Conservation (phyloP, 768 basidiomycete species). For the Rhizopogon vulgaris region DNA sequence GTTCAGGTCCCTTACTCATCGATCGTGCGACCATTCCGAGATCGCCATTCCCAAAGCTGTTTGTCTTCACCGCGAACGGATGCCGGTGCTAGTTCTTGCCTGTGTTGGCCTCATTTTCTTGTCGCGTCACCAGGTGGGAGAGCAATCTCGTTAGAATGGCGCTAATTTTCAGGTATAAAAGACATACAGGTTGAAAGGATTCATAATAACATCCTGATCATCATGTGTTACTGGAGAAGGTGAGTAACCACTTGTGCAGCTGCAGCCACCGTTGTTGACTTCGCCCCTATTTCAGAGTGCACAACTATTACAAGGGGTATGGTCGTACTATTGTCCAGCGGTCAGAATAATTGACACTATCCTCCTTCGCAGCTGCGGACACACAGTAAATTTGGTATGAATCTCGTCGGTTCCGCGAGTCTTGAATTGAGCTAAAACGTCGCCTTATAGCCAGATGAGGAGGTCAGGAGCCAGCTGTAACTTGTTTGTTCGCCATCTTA, state of each 20-base stretch:
- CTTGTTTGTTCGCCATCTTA: not conserved
- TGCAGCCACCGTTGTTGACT: constrained; percentile 14
- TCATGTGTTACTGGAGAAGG: constrained; percentile 60
- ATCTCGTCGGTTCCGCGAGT: constrained; percentile 4
- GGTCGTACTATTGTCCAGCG: constrained; percentile 9
- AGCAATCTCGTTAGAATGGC: constrained; percentile 7
- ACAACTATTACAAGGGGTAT: constrained; percentile 48
- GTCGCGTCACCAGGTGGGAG: constrained; percentile 26
- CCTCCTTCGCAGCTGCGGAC: constrained; percentile 41
- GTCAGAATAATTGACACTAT: constrained; percentile 1
- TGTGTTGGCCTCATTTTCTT: constrained; percentile 14
- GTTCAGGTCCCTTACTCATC: constrained; percentile 13
- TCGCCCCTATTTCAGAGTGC: constrained; percentile 35
- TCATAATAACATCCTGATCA: constrained; percentile 4
- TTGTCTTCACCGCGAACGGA: constrained; percentile 15
- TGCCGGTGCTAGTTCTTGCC: constrained; percentile 24
- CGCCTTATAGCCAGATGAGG: constrained; percentile 47
- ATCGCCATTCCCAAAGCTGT: constrained; percentile 18
- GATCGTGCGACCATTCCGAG: constrained; percentile 19
- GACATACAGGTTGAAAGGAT: constrained; percentile 1
- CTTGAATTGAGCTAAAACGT: not conserved
- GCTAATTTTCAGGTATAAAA: constrained; percentile 23
- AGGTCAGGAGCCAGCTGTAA: constrained; percentile 27
- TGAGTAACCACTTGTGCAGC: constrained; percentile 24
- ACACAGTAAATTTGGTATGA: constrained; percentile 42